phyloP scores from a whole-genome alignment of 176 grass and related monocot genomes.

The Ampelocalamus luodianensis region DNA sequence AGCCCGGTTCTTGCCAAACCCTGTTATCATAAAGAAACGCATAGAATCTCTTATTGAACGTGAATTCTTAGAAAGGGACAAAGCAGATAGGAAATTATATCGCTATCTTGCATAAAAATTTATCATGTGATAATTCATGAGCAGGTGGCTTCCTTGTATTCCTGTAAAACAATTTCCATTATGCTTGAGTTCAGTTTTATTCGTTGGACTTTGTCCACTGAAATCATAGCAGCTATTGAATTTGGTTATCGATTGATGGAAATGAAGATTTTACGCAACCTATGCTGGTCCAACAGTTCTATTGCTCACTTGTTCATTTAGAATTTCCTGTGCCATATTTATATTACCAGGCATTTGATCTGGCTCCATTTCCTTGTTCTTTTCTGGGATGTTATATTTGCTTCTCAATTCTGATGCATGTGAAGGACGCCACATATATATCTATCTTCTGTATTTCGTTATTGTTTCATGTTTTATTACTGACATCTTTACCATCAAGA shows the following conservation, averaged over 20 bases:
- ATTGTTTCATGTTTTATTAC: neutral
- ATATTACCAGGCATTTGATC: neutral
- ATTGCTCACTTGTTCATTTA: neutral
- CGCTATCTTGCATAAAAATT: constrained; percentile 84
- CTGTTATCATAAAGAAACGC: constrained; percentile 95
- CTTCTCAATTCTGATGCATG: constrained; percentile 2
- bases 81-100: constrained; percentile 93
- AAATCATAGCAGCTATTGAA: constrained; percentile 34
- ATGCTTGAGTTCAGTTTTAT: constrained; percentile 52
- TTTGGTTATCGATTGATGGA: constrained; percentile 14
- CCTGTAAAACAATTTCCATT: constrained; percentile 53
- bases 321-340: neutral
- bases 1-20: constrained; percentile 87
- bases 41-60: constrained; percentile 96
- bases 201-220: constrained; percentile 29
- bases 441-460: neutral
- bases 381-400: neutral
- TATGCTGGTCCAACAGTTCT: neutral
- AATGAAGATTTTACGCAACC: constrained; percentile 11
- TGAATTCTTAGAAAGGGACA: constrained; percentile 98
- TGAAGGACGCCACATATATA: neutral
- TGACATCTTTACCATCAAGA: neutral
- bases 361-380: neutral
- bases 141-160: constrained; percentile 30
- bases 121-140: constrained; percentile 40